Conservation (phyloP, 2,329 filamentous ascomycete genomes). For the Emmonsiellopsis sp. region DNA sequence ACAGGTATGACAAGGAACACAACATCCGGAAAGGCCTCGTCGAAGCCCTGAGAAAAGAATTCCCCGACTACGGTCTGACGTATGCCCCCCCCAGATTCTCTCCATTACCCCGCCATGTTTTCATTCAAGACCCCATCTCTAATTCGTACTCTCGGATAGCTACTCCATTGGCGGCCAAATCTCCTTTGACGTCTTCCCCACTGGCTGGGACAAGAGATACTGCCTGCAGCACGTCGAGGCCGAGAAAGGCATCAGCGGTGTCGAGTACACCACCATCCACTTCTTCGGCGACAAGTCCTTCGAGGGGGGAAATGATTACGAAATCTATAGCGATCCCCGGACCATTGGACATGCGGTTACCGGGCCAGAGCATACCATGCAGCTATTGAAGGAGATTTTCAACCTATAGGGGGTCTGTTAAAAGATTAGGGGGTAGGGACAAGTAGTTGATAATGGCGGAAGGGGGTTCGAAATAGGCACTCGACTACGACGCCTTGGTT, state of each 20-base stretch:
- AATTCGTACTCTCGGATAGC: constrained; percentile 32
- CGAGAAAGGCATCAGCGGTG: constrained; percentile 58
- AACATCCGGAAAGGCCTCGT: constrained; percentile 71
- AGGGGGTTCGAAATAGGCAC: neutral
- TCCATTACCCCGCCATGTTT: neutral
- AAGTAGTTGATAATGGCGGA: neutral
- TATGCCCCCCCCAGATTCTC: constrained; percentile 40
- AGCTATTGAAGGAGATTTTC: constrained; percentile 72
- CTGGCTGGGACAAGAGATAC: constrained; percentile 98
- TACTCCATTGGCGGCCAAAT: constrained; percentile 96
- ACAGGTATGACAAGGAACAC: constrained; percentile 62
- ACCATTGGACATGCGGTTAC: constrained; percentile 79
- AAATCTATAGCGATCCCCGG: constrained; percentile 76
- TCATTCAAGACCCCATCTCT: constrained; percentile 2
- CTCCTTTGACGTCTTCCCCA: constrained; percentile 95
- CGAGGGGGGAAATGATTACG: constrained; percentile 86
- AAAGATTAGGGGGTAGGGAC: too few relatives aligned
- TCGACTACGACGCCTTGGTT: neutral
- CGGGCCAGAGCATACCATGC: constrained; percentile 72
- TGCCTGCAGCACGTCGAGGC: constrained; percentile 79
- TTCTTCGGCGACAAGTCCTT: constrained; percentile 98
- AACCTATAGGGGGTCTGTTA: constrained; percentile 18
- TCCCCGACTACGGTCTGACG: constrained; percentile 76
- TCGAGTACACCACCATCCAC: constrained; percentile 75
- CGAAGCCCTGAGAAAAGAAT: constrained; percentile 64